These are phyloP conservation scores for Populus hybrid DNA, from an alignment of 441 rosid genomes.

Conservation along the genomic window DNA sequence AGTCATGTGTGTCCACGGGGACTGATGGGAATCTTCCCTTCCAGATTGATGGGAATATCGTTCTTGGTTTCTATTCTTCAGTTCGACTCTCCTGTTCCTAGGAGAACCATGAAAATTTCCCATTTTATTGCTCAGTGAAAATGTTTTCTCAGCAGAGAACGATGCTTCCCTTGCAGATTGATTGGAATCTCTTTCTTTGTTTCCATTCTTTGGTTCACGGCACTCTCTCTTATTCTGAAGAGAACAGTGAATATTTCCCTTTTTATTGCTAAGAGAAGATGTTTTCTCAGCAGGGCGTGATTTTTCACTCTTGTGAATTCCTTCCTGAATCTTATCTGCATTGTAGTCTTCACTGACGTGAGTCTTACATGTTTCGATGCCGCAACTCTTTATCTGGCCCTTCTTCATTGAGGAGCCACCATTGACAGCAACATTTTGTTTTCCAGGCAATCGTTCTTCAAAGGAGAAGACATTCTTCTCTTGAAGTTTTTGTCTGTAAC, in stretches of 20 bases:
- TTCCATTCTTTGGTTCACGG: constrained; percentile 27
- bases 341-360: constrained; percentile 33
- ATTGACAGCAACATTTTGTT: constrained; percentile 31
- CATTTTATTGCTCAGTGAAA: constrained; percentile 37
- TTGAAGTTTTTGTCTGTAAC: constrained; percentile 30
- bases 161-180: constrained; percentile 28
- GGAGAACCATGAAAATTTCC: constrained; percentile 27
- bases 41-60: constrained; percentile 24
- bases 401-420: constrained; percentile 42
- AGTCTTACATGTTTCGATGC: constrained; percentile 37
- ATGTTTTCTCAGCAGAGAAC: constrained; percentile 37
- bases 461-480: constrained; percentile 47
- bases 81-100: constrained; percentile 28
- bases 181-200: constrained; percentile 25
- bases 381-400: constrained; percentile 29
- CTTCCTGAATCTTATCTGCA: constrained; percentile 35
- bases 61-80: constrained; percentile 27
- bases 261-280: constrained; percentile 39
- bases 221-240: constrained; percentile 22
- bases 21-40: constrained; percentile 12
- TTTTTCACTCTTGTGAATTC: constrained; percentile 33
- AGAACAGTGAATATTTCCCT: constrained; percentile 27
- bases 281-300: constrained; percentile 39
- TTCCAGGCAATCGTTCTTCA: constrained; percentile 43
- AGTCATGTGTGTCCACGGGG: constrained; percentile 22